Conservation (phyloP, 345 rosid genomes). For the Mercurialis annua region DNA sequence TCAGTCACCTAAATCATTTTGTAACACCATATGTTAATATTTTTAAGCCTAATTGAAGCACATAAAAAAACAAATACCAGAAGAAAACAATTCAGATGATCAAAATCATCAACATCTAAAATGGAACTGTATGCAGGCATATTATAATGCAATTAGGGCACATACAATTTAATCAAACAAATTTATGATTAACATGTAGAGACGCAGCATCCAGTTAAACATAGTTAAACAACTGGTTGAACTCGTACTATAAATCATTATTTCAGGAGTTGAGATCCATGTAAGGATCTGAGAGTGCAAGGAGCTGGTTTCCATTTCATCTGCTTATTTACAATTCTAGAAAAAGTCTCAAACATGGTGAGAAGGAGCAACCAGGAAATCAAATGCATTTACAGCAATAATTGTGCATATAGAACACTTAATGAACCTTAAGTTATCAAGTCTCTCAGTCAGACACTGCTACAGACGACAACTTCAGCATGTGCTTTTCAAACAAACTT, state of each 20-base stretch:
- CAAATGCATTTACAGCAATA: background rate
- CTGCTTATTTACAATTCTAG: background rate
- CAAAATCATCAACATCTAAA: background rate
- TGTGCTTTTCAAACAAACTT: background rate
- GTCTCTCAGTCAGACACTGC: background rate
- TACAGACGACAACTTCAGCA: background rate
- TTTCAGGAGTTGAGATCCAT: background rate
- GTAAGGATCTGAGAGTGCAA: background rate
- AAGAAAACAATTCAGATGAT: background rate
- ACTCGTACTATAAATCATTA: background rate
- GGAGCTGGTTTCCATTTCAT: background rate
- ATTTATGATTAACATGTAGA: background rate
- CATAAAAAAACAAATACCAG: background rate
- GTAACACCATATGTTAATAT: constrained; percentile 9
- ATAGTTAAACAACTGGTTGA: background rate
- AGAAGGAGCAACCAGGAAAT: background rate
- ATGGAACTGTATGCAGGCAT: background rate
- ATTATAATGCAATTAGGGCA: background rate
- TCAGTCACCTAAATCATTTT: constrained; percentile 57
- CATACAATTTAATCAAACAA: background rate
- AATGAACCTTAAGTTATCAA: background rate
- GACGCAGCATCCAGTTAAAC: background rate
- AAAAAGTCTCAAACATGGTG: background rate
- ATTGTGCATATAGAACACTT: background rate
- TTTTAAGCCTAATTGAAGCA: background rate